Evolutionary conservation across 768 basidiomycete species (phyloP).

Genomic region (Lentinula sp.): DNA sequence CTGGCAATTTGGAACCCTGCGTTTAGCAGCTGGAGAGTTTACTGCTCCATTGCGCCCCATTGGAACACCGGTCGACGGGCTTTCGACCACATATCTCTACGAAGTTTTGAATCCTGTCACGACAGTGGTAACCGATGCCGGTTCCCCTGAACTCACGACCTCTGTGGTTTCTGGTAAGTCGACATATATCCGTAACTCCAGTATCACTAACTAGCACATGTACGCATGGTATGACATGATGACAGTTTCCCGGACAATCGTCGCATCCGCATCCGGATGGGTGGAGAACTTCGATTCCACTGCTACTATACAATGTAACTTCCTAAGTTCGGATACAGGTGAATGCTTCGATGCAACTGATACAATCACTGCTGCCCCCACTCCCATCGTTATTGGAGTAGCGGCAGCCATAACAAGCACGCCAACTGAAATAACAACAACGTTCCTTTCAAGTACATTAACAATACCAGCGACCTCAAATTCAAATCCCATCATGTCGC

Average conservation of each 20-base stretch:
- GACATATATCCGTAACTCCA: too few relatives aligned
- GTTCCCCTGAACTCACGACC: background rate
- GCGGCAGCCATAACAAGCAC: background rate
- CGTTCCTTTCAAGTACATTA: background rate
- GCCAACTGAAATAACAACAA: background rate
- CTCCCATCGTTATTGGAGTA: background rate
- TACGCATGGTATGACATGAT: background rate
- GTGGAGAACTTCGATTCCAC: background rate
- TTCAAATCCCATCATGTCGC: background rate
- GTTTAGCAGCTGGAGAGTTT: background rate
- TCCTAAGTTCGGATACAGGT: background rate
- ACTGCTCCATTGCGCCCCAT: background rate
- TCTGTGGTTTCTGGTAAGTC: background rate
- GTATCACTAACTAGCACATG: too few relatives aligned
- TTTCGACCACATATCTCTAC: background rate
- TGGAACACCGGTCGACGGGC: background rate
- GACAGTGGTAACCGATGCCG: background rate
- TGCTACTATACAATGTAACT: background rate
- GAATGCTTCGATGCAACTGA: background rate
- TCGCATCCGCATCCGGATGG: conserved; percentile 2
- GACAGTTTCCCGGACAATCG: background rate
- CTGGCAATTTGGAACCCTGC: background rate
- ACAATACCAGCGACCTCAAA: background rate
- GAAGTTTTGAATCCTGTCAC: background rate
- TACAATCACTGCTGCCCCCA: background rate